Evolutionary conservation across 305 asterid genomes (phyloP).

Genomic region (Stenogyne calaminthoides): DNA sequence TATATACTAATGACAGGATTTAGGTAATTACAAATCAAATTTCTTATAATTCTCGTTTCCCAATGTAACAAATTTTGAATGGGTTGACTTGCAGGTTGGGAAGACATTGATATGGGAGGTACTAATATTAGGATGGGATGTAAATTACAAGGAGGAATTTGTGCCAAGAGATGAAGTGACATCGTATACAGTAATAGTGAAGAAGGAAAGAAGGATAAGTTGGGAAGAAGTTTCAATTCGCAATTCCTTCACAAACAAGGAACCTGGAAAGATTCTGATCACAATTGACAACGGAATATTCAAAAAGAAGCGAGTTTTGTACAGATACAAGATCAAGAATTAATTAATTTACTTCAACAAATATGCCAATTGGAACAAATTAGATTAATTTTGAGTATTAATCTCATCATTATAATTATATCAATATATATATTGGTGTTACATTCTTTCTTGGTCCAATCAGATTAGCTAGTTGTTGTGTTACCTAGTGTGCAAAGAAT

Average conservation of each 20-base stretch:
- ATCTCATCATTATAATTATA: not conserved
- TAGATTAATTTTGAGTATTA: not conserved
- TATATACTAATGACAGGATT: no score
- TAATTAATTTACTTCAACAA: not conserved
- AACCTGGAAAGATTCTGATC: conserved; percentile 55
- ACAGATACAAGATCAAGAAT: conserved; percentile 43
- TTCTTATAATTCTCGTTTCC: no score
- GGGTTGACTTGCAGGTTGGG: conserved; percentile 35
- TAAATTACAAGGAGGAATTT: conserved; percentile 65
- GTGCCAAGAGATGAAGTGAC: conserved; percentile 45
- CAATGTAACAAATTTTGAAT: not conserved
- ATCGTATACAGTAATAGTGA: conserved; percentile 54
- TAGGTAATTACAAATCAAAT: no score
- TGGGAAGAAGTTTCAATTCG: conserved; percentile 53
- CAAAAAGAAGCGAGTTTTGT: conserved; percentile 50
- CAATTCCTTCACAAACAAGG: conserved; percentile 44
- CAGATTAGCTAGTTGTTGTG: not conserved
- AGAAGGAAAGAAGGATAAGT: conserved; percentile 44
- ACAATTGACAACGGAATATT: conserved; percentile 49
- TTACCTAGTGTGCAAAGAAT: no score
- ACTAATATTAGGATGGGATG: conserved; percentile 62
- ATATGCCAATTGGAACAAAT: not conserved
- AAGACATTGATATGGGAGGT: conserved; percentile 55
- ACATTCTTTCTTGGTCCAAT: not conserved
- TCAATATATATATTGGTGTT: not conserved